These are phyloP conservation scores for Boletales sp. DNA, from an alignment of 768 basidiomycete species.

Conservation along the genomic window DNA sequence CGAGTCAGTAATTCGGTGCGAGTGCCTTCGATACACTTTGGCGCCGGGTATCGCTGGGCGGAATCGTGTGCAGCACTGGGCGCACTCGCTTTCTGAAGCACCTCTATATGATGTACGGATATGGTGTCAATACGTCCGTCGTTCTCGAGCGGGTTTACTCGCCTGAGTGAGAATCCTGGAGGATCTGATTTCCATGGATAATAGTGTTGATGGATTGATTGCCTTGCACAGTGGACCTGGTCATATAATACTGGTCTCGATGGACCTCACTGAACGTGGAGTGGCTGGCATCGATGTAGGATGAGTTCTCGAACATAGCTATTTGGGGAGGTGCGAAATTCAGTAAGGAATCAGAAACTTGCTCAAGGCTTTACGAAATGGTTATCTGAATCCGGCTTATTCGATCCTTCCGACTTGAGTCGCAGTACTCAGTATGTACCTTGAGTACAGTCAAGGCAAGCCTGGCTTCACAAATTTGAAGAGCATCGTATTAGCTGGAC, in stretches of 20 bases:
- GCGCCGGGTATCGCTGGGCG: slow-evolving; percentile 5
- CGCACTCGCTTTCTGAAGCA: slow-evolving; percentile 9
- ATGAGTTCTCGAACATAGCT: slow-evolving; percentile 17
- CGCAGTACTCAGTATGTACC: no score
- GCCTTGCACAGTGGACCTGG: slow-evolving; percentile 5
- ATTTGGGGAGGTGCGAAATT: no score
- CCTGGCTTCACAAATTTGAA: no score
- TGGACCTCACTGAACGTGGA: slow-evolving; percentile 19
- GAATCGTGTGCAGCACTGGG: slow-evolving; percentile 12
- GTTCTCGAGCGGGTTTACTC: background rate
- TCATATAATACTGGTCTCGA: slow-evolving; percentile 8
- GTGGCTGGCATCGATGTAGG: slow-evolving; percentile 12
- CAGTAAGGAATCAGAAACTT: no score
- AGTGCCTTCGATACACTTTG: slow-evolving; percentile 10
- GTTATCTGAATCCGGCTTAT: no score
- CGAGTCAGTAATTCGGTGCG: slow-evolving; percentile 9
- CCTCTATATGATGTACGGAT: slow-evolving; percentile 1
- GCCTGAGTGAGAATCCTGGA: slow-evolving; percentile 3
- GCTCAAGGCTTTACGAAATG: no score
- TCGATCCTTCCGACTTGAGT: no score
- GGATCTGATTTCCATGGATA: slow-evolving; percentile 14
- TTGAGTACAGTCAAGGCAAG: no score
- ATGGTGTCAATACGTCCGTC: background rate
- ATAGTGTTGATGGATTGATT: slow-evolving; percentile 13
- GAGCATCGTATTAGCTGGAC: no score